phyloP scores from a whole-genome alignment of 345 rosid species.

The Rubroshorea leprosula region DNA sequence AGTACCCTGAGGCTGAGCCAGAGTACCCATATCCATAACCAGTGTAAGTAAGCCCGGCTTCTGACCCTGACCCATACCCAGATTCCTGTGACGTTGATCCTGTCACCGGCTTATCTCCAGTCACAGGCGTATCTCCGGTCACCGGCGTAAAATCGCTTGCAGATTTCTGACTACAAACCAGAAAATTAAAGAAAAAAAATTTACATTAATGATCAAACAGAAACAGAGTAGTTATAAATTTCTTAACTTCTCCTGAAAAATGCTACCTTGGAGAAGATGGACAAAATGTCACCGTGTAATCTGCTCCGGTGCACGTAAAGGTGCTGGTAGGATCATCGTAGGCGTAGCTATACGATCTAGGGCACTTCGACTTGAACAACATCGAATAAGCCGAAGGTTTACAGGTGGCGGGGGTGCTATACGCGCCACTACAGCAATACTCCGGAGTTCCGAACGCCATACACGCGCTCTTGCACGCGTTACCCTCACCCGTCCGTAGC shows the following conservation, averaged over 20 bases:
- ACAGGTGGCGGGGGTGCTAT: conserved; percentile 72
- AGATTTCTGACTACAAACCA: conserved; percentile 65
- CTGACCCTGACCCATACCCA: conserved; percentile 31
- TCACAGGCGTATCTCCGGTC: not conserved
- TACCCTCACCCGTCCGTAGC: conserved; percentile 53
- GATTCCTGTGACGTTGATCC: conserved; percentile 30
- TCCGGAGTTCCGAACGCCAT: conserved; percentile 86
- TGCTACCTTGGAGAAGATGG: conserved; percentile 84
- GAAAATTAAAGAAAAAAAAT: not conserved
- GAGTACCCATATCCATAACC: conserved; percentile 11
- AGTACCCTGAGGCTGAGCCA: conserved; percentile 17
- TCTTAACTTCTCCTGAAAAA: no score
- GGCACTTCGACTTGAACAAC: conserved; percentile 89
- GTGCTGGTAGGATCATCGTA: conserved; percentile 93
- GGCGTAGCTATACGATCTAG: conserved; percentile 88
- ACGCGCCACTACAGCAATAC: conserved; percentile 97
- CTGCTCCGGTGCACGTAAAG: conserved; percentile 83
- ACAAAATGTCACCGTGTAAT: conserved; percentile 89
- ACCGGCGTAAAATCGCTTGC: conserved; percentile 54
- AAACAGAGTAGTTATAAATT: no score
- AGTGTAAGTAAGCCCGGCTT: conserved; percentile 10
- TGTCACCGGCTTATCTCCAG: no score
- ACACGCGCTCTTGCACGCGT: conserved; percentile 93
- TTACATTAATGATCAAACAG: not conserved
- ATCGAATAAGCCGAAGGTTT: conserved; percentile 78